Base-by-base conservation (phyloP, 805 yeast species). In the Naumovozyma castellii region DNA sequence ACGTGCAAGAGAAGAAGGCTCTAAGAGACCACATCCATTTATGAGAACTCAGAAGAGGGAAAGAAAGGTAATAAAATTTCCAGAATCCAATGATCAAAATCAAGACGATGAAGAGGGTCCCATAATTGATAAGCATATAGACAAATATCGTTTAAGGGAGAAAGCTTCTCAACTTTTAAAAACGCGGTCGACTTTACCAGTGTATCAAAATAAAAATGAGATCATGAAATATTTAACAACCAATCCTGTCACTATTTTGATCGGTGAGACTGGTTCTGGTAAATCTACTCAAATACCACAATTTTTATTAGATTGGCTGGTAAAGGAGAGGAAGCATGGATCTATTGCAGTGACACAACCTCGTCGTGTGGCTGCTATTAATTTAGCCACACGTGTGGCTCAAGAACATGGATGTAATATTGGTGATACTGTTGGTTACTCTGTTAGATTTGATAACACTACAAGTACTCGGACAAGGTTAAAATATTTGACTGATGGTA, bases 231-330 rank as follows among this genome's bases (percentile, higher is more conserved):
- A 76, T 45, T 54, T 90, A 2, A 42, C 62, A 2, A 44, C 63
- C 9, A 73, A 80, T 50, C 78, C 73, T 45, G 94, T 87, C 4
- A 77, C 88, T 0, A 76, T 90, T 1, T 69, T 90, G 15, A 83
- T 92, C 56, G 97, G 97, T 62, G 97, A 90, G 57, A 90, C 98
- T 0, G 98, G 98, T 62, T 85, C 95, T 5, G 97, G 97, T 68
- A 90, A 90, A 57, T 88, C 97, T 3, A 90, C 98, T 0, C 98
- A 90, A 65, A 79, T 90, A 35, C 97, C 98, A 0, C 97, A 90
- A 57, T 80, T 90, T 48, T 57, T 90, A n/a, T 73, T 84, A 62
- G 72, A 75, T 0, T 40, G 50, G 2, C 42, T 57, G 5, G 34
- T 39, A 9, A 31, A 35, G 5, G 44, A 38, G 10, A 62, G 64